These are phyloP conservation scores for Plasmodium reichenowi DNA, from an alignment of 169 alveolate genomes.

Conservation along the genomic window DNA sequence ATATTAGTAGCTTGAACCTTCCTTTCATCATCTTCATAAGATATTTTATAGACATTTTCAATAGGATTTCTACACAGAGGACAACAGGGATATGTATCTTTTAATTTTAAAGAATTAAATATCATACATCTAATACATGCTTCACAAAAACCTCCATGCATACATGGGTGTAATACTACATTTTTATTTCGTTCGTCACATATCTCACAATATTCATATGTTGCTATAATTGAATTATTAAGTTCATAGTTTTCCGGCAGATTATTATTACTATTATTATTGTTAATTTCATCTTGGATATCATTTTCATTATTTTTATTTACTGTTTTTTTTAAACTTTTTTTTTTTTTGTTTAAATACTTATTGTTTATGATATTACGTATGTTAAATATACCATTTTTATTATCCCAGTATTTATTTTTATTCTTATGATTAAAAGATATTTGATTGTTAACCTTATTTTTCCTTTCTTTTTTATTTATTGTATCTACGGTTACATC, in stretches of 20 bases:
- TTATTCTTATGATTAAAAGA: background rate
- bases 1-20: conserved; percentile 41
- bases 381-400: conserved; percentile 32
- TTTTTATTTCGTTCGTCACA: conserved; percentile 74
- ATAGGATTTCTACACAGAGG: conserved; percentile 69
- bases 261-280: background rate
- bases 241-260: background rate
- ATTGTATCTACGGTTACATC: conserved; percentile 11
- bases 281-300: background rate
- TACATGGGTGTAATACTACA: conserved; percentile 73
- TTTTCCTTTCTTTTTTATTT: conserved; percentile 2
- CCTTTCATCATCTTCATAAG: conserved; percentile 36
- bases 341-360: conserved; percentile 16
- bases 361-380: conserved; percentile 27
- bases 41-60: conserved; percentile 67
- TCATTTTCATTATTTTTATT: conserved; percentile 10
- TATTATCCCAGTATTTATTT: conserved; percentile 1
- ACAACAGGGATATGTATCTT: conserved; percentile 45
- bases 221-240: background rate
- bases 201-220: conserved; percentile 72
- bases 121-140: conserved; percentile 62
- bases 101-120: conserved; percentile 38
- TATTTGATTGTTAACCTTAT: background rate
- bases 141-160: conserved; percentile 79
- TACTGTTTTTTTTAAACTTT: background rate